phyloP scores from a whole-genome alignment of 805 yeast species.

The Myxozyma sirexii region DNA sequence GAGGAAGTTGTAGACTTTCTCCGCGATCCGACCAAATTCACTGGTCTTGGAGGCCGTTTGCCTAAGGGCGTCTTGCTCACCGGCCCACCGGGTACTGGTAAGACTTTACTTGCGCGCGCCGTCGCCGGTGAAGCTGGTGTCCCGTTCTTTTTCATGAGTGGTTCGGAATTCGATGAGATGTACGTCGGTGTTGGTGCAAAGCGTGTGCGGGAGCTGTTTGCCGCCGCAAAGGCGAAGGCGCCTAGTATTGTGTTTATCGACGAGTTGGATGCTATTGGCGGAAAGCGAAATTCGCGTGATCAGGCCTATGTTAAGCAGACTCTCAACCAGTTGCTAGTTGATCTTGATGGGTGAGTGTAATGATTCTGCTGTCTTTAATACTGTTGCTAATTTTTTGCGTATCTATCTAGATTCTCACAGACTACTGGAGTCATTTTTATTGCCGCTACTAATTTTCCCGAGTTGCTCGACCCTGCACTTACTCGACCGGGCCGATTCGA shows the following conservation, averaged over 20 bases:
- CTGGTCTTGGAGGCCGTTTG: conserved; percentile 94
- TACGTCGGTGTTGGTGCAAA: conserved; percentile 99
- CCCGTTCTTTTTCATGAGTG: conserved; percentile 97
- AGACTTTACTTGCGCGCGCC: conserved; percentile 92
- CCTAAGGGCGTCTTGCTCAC: conserved; percentile 96
- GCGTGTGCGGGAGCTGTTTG: conserved; percentile 89
- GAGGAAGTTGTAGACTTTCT: conserved; percentile 98
- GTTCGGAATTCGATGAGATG: conserved; percentile 96
- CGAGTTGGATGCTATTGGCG: conserved; percentile 98
- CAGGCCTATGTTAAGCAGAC: conserved; percentile 99
- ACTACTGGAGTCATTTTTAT: conserved; percentile 90
- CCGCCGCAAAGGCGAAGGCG: conserved; percentile 90
- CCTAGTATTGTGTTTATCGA: conserved; percentile 98
- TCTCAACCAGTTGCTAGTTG: conserved; percentile 90
- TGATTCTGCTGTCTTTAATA: not conserved
- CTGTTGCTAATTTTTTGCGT: not conserved
- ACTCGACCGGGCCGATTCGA: conserved; percentile 99
- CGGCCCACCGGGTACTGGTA: conserved; percentile 99
- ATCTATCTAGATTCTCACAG: conserved; percentile 64
- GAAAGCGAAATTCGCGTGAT: conserved; percentile 94
- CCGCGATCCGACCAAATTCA: conserved; percentile 93
- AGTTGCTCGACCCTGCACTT: conserved; percentile 91
- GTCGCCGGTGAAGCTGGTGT: conserved; percentile 99
- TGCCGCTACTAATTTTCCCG: conserved; percentile 99
- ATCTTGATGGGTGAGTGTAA: conserved; percentile 71